Percentiles rank a stretch among this genome's conserved stretches.
Evolutionary conservation across 148 eudicot species (phyloP).

Genomic region (Suaeda aralocaspica): DNA sequence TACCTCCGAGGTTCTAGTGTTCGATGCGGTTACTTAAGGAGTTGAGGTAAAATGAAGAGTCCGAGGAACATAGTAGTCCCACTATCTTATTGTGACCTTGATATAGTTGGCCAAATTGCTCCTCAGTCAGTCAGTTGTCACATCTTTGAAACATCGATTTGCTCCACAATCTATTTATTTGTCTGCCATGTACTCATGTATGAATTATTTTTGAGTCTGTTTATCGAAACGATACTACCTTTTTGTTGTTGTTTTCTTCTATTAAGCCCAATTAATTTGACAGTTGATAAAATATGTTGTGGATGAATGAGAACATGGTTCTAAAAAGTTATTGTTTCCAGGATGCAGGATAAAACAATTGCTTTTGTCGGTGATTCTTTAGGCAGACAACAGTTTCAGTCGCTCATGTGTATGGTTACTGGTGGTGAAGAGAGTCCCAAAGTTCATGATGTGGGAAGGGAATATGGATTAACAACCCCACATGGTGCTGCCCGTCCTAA

Average conservation of each 20-base stretch:
- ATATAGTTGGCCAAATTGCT: not conserved
- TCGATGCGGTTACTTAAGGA: too few species aligned
- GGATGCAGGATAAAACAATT: slow-evolving; percentile 66
- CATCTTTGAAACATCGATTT: not conserved
- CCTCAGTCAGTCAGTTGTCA: not conserved
- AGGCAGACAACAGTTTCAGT: slow-evolving; percentile 65
- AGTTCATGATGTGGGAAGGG: slow-evolving; percentile 42
- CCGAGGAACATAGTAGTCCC: too few species aligned
- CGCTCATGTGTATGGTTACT: slow-evolving; percentile 66
- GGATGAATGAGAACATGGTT: not conserved
- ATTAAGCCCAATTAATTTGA: too few species aligned
- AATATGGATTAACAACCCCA: slow-evolving; percentile 37
- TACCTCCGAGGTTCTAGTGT: too few species aligned
- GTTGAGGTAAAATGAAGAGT: too few species aligned
- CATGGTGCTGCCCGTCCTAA: slow-evolving; percentile 48
- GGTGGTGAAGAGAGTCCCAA: slow-evolving; percentile 49
- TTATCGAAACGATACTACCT: too few species aligned
- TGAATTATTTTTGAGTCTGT: too few species aligned
- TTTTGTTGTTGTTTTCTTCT: too few species aligned
- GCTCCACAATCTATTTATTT: not conserved
- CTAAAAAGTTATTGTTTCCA: slow-evolving; percentile 16
- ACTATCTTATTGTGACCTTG: not conserved
- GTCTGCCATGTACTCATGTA: too few species aligned
- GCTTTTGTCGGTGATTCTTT: slow-evolving; percentile 67
- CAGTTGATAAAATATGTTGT: not conserved